A percentile compares a stretch with the other conserved stretches of the same genome.
Evolutionary conservation across 495 filamentous ascomycete genomes (phyloP).

Genomic region (Coniosporium apollinis): DNA sequence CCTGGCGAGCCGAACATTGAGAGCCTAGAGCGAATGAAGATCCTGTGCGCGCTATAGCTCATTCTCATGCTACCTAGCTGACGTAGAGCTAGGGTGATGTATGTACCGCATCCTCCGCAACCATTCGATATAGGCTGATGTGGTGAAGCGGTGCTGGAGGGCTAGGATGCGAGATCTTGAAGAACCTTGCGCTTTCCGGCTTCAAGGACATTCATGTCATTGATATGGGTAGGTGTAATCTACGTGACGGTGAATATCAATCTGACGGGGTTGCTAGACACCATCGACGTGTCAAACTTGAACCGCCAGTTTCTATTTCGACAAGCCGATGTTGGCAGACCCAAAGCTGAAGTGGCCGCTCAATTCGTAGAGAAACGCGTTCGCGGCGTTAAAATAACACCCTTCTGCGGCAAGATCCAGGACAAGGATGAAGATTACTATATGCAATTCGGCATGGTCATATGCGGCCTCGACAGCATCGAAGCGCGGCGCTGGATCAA

Average conservation of each 20-base stretch:
- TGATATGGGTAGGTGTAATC: constrained; percentile 61
- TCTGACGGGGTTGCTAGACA: too few species aligned
- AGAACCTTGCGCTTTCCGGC: constrained; percentile 87
- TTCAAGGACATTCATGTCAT: constrained; percentile 98
- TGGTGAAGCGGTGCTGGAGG: constrained; percentile 73
- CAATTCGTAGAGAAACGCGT: constrained; percentile 78
- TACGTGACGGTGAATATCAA: background rate
- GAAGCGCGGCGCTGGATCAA: constrained; percentile 98
- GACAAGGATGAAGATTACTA: constrained; percentile 97
- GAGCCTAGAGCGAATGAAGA: constrained; percentile 44
- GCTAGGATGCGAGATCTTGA: constrained; percentile 90
- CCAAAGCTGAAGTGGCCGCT: constrained; percentile 87
- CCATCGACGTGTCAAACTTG: constrained; percentile 95
- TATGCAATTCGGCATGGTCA: constrained; percentile 85
- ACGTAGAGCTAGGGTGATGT: constrained; percentile 30
- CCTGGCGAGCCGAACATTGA: constrained; percentile 47
- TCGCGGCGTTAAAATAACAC: constrained; percentile 78
- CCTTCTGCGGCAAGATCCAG: constrained; percentile 87
- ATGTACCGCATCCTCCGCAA: constrained; percentile 7
- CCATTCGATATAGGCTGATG: background rate
- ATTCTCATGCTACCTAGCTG: constrained; percentile 4
- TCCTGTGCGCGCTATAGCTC: constrained; percentile 39
- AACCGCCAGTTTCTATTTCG: constrained; percentile 98
- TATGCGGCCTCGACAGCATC: constrained; percentile 96
- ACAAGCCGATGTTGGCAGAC: constrained; percentile 76